These are phyloP conservation scores for Hericium alpestre DNA, from an alignment of 768 basidiomycete genomes.

Conservation along the genomic window DNA sequence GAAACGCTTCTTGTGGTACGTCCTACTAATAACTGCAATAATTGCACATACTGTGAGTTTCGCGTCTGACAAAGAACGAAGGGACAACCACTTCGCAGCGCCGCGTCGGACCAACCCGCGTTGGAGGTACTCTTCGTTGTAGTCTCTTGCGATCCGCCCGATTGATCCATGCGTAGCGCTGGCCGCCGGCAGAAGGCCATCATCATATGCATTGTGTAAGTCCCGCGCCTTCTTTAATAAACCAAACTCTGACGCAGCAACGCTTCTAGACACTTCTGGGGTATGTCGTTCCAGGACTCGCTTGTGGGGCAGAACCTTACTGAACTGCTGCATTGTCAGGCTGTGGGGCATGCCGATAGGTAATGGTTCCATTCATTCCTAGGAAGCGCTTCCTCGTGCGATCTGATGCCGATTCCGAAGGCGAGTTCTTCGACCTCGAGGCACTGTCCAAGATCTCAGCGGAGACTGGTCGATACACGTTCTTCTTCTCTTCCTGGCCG, in stretches of 20 bases:
- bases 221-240: background rate
- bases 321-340: constrained; percentile 20
- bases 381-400: too few relatives aligned
- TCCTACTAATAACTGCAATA: constrained; percentile 1
- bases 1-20: constrained; percentile 64
- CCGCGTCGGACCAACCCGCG: constrained; percentile 58
- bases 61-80: constrained; percentile 12
- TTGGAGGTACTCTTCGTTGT: constrained; percentile 36
- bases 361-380: constrained; percentile 9
- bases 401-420: constrained; percentile 19
- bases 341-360: constrained; percentile 71
- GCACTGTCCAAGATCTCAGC: constrained; percentile 45
- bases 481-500: constrained; percentile 72
- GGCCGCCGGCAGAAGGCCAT: constrained; percentile 38
- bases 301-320: background rate
- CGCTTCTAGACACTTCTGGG: constrained; percentile 42
- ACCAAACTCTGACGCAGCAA: background rate
- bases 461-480: constrained; percentile 51
- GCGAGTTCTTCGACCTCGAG: constrained; percentile 67
- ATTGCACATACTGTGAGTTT: background rate
- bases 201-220: constrained; percentile 47
- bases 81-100: constrained; percentile 69
- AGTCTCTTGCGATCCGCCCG: background rate
- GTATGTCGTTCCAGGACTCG: constrained; percentile 26
- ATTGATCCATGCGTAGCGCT: constrained; percentile 27